Conservation (phyloP, 768 basidiomycete genomes). For the Naematelia encephala region DNA sequence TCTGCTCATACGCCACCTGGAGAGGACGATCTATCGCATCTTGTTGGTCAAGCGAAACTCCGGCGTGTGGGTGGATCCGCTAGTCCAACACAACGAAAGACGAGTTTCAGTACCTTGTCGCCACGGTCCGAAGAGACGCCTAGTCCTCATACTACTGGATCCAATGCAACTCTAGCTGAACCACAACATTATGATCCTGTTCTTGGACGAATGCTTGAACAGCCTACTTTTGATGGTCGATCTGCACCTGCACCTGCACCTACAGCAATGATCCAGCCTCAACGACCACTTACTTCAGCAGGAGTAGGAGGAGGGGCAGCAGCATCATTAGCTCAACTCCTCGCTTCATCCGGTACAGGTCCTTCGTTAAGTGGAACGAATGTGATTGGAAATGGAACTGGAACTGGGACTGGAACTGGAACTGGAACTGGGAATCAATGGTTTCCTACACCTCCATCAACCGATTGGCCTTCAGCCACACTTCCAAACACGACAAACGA, state of each 20-base stretch:
- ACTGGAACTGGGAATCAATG: neutral
- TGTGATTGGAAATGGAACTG: neutral
- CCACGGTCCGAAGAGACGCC: neutral
- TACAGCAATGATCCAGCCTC: neutral
- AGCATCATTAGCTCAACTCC: neutral
- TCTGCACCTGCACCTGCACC: neutral
- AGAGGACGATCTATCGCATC: slow-evolving; percentile 47
- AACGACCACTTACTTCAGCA: neutral
- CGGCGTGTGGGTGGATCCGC: slow-evolving; percentile 20
- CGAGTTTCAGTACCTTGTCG: neutral
- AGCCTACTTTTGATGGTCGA: neutral
- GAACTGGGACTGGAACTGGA: neutral
- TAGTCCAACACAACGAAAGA: neutral
- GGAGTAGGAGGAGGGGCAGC: too few relatives aligned
- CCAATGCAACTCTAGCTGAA: neutral
- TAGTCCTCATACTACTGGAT: neutral
- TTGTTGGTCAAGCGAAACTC: slow-evolving; percentile 31
- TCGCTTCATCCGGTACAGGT: neutral
- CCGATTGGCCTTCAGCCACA: slow-evolving; percentile 1
- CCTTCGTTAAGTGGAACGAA: neutral
- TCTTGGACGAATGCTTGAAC: neutral
- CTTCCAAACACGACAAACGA: neutral
- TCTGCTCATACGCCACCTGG: slow-evolving; percentile 5
- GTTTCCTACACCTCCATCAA: neutral
- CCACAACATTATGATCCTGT: neutral